A percentile compares a stretch with the other conserved stretches of the same genome.
Conservation (phyloP, 306 rosid genomes). For the Boehmeria nivea region DNA sequence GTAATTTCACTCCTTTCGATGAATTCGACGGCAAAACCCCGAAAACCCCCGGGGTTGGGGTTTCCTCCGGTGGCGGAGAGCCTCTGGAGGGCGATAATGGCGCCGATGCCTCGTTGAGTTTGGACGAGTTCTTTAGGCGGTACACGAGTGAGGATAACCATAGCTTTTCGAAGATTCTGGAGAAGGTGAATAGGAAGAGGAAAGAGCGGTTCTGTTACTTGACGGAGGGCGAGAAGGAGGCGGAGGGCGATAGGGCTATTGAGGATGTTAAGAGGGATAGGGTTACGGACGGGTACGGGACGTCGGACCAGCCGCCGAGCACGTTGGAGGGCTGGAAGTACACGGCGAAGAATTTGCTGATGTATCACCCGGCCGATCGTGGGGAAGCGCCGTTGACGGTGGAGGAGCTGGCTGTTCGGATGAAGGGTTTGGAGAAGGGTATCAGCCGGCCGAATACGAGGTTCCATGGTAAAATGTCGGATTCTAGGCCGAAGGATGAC, state of each 20-base stretch:
- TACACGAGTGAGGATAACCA: constrained; percentile 89
- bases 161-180: constrained; percentile 73
- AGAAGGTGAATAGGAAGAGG: constrained; percentile 94
- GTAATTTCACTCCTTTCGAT: constrained; percentile 69
- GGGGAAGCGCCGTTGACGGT: constrained; percentile 85
- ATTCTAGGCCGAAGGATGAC: constrained; percentile 73
- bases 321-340: constrained; percentile 89
- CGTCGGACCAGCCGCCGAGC: constrained; percentile 83
- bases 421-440: constrained; percentile 79
- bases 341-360: constrained; percentile 72
- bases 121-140: constrained; percentile 73
- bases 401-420: constrained; percentile 63
- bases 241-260: constrained; percentile 41
- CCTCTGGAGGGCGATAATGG: constrained; percentile 21
- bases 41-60: constrained; percentile 29
- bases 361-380: constrained; percentile 89
- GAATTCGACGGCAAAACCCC: constrained; percentile 66
- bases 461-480: constrained; percentile 71
- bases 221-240: constrained; percentile 49
- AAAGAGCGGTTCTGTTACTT: constrained; percentile 72
- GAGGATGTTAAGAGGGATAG: constrained; percentile 82
- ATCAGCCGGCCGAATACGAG: constrained; percentile 56
- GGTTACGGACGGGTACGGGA: constrained; percentile 90
- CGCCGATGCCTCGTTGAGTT: constrained; percentile 44
- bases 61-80: constrained; percentile 16